Evolutionary conservation across 1,284 basidiomycete genomes (phyloP).

Genomic region (Polyporus tsugae): DNA sequence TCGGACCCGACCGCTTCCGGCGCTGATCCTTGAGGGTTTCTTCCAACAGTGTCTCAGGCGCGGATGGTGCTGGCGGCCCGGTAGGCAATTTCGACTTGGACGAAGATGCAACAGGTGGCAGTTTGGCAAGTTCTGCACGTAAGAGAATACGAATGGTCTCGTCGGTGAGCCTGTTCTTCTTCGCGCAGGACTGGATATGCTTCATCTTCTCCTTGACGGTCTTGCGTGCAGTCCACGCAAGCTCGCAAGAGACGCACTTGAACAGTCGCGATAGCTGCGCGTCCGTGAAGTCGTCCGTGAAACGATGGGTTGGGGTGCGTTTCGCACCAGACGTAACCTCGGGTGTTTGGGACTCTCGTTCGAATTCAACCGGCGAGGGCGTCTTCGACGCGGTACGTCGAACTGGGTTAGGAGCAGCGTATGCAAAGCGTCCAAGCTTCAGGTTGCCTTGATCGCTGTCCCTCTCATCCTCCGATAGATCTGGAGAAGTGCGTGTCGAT

Average conservation of each 20-base stretch:
- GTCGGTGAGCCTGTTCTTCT: constrained; percentile 59
- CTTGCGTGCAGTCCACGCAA: constrained; percentile 75
- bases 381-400: constrained; percentile 25
- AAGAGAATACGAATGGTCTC: constrained; percentile 65
- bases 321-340: background rate
- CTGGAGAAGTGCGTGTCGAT: background rate
- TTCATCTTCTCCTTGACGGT: constrained; percentile 63
- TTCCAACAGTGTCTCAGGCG: constrained; percentile 60
- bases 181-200: constrained; percentile 74
- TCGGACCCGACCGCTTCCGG: constrained; percentile 54
- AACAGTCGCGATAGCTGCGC: constrained; percentile 54
- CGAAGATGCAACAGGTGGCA: constrained; percentile 27
- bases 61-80: constrained; percentile 29
- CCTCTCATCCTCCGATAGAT: constrained; percentile 9
- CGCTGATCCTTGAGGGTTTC: constrained; percentile 55
- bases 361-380: constrained; percentile 17
- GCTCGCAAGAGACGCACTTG: constrained; percentile 72
- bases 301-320: constrained; percentile 28
- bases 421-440: constrained; percentile 28
- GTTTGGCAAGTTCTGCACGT: constrained; percentile 52
- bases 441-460: constrained; percentile 12
- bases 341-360: constrained; percentile 11
- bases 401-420: constrained; percentile 12
- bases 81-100: constrained; percentile 41
- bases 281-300: constrained; percentile 51